These are phyloP conservation scores for Gautieria morchelliformis DNA, from an alignment of 768 basidiomycete genomes.

Conservation along the genomic window DNA sequence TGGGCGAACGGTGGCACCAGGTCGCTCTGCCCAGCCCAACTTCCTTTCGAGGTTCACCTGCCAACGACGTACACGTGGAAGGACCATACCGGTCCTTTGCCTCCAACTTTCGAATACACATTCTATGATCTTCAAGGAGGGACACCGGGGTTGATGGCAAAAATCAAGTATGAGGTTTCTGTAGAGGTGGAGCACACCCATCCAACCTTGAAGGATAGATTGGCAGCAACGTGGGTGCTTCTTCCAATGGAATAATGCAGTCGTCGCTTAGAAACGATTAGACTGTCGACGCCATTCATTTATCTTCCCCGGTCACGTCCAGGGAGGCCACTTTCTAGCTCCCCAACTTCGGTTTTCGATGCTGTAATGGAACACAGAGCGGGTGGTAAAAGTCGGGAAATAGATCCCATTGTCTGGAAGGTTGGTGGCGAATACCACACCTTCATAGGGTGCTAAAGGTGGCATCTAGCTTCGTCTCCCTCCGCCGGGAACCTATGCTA, in stretches of 20 bases:
- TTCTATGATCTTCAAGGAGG: conserved; percentile 55
- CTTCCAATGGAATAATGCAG: neutral
- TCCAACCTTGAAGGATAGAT: conserved; percentile 3
- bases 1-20: conserved; percentile 42
- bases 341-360: conserved; percentile 24
- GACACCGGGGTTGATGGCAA: conserved; percentile 62
- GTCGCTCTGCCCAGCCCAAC: conserved; percentile 39
- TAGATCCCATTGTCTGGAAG: conserved; percentile 7
- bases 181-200: conserved; percentile 27
- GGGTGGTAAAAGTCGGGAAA: neutral
- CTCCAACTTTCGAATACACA: conserved; percentile 36
- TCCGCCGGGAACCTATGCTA: conserved; percentile 46
- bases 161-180: conserved; percentile 51
- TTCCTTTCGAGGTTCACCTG: conserved; percentile 47
- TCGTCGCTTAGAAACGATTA: conserved; percentile 24
- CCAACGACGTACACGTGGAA: conserved; percentile 40
- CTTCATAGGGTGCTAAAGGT: neutral
- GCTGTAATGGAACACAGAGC: conserved; percentile 1
- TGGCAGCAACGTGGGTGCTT: neutral
- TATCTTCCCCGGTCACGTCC: conserved; percentile 63
- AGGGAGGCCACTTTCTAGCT: conserved; percentile 36
- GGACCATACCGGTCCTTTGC: conserved; percentile 31
- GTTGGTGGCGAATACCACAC: neutral
- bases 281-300: conserved; percentile 49
- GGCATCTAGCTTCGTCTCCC: conserved; percentile 42